Base-by-base conservation (phyloP, 805 yeast species). In the Isabelozyma heimii region DNA sequence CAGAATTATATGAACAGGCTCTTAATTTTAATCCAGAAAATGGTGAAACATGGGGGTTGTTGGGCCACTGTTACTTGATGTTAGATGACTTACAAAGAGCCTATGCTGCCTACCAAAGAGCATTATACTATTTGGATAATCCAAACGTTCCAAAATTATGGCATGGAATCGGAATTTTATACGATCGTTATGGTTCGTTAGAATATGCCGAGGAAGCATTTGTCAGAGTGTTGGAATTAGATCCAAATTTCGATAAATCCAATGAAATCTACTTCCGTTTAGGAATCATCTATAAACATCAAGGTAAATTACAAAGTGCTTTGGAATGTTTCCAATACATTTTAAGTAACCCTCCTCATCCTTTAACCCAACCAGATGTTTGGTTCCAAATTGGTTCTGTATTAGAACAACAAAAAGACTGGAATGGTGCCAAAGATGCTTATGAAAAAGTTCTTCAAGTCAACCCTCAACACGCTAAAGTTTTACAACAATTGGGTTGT, bases 131-230 rank as follows among this genome's bases (percentile, higher is more conserved):
- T 65, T 72, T 91, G 63, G 89, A 88, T 54, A 92, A 94, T 62
- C 95, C 97, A 43, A 89, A 90, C 57, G 97, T 91, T 47, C 98
- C 98, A 48, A 91, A 91, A 65, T 80, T 94, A 57, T 94, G 99
- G 99, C 97, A 94, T 69, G 99, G 99, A 0, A 92, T 94, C 55
- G 99, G 99, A 35, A 94, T 94, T 50, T 77, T 94, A 52, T 94
- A 94, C 67, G 99, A 94, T 68, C 78, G 99, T 47, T 94, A 94
- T 66, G 99, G 98, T 26, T 88, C 96, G 5, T 73, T 92, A 54
- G 98, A 92, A 70, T 94, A 92, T 61, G 99, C 99, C 3, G 99
- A 94, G 67, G 99, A 94, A 69, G 98, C 99, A 4, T 92, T 94
- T 72, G 95, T 95, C 40, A 84, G 96, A 59, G 99, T 94, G 10